A percentile compares a stretch with the other conserved stretches of the same genome.
phyloP scores from a whole-genome alignment of 108 stramenopile genomes.

The Stephanodiscus minutulus region DNA sequence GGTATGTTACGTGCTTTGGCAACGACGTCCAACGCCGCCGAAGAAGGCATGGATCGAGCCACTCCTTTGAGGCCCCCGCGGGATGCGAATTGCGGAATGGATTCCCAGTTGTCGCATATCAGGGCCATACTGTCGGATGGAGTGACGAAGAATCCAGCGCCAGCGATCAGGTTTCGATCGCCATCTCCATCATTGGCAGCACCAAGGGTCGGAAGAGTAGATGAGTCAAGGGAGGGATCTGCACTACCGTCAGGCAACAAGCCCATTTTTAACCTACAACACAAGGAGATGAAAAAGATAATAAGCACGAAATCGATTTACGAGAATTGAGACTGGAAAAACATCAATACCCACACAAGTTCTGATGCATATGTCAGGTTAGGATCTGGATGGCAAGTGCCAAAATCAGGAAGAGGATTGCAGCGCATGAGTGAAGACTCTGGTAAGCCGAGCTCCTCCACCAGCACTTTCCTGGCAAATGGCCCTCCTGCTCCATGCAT shows the following conservation, averaged over 20 bases:
- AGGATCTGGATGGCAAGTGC: constrained; percentile 97
- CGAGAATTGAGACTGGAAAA: too few species aligned
- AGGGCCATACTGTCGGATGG: constrained; percentile 98
- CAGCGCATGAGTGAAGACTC: constrained; percentile 83
- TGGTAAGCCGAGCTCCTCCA: constrained; percentile 91
- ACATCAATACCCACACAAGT: constrained; percentile 57
- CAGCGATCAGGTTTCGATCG: constrained; percentile 98
- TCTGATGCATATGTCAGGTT: constrained; percentile 97
- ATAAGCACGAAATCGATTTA: too few species aligned
- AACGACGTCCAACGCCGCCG: constrained; percentile 97
- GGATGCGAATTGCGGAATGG: constrained; percentile 91
- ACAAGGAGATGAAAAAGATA: too few species aligned
- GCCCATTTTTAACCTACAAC: constrained; percentile 70
- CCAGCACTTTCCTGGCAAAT: constrained; percentile 90
- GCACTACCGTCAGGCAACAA: constrained; percentile 82
- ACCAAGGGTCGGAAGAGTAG: constrained; percentile 81
- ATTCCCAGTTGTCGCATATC: constrained; percentile 95
- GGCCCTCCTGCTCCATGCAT: constrained; percentile 99
- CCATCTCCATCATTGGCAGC: constrained; percentile 99
- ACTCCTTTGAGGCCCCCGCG: constrained; percentile 94
- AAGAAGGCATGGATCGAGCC: constrained; percentile 98
- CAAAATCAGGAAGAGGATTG: constrained; percentile 95
- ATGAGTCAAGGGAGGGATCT: constrained; percentile 41
- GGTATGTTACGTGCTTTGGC: constrained; percentile 81
- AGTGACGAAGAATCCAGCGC: constrained; percentile 97